Conservation (phyloP, 768 basidiomycete species). For the Leucosporidium creatinivorum region DNA sequence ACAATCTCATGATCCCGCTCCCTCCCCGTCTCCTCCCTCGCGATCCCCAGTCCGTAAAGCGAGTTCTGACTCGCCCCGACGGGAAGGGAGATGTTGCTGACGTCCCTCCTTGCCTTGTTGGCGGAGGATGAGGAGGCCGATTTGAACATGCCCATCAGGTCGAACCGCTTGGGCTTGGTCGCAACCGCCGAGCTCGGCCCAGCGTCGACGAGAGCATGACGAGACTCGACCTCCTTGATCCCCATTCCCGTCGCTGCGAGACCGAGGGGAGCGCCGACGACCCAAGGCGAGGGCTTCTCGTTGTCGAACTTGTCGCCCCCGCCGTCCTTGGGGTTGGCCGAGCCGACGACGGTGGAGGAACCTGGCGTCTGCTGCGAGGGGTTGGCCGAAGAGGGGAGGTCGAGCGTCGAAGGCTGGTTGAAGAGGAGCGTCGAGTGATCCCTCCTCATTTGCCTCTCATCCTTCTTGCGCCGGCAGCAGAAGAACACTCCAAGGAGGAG, state of each 20-base stretch:
- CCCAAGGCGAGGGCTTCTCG: too few relatives aligned
- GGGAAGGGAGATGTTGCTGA: slow-evolving; percentile 9
- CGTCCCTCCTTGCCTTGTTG: too few relatives aligned
- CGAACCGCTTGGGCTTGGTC: slow-evolving; percentile 22
- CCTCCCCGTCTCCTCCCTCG: not conserved
- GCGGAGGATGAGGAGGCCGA: not conserved
- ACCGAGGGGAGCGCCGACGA: too few relatives aligned
- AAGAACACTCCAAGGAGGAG: slow-evolving; percentile 41
- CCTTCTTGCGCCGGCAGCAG: slow-evolving; percentile 37
- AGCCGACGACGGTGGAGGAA: too few relatives aligned
- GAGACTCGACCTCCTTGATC: slow-evolving; percentile 8
- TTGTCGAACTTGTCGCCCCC: too few relatives aligned
- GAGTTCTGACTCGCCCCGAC: slow-evolving; percentile 10
- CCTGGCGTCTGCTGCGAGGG: too few relatives aligned
- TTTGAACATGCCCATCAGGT: slow-evolving; percentile 25
- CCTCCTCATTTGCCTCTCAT: slow-evolving; percentile 13
- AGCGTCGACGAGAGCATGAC: not conserved
- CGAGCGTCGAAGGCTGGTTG: not conserved
- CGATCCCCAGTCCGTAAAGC: slow-evolving; percentile 21
- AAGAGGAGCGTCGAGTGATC: slow-evolving; percentile 6
- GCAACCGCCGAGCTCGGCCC: not conserved
- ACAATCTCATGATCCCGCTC: slow-evolving; percentile 24
- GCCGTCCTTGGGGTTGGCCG: too few relatives aligned
- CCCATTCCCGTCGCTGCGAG: too few relatives aligned
- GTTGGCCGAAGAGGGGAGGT: too few relatives aligned